A percentile compares a stretch with the other conserved stretches of the same genome.
Conservation (phyloP, 371 early-diverging fungal species). For the Mucor lusitanicus region DNA sequence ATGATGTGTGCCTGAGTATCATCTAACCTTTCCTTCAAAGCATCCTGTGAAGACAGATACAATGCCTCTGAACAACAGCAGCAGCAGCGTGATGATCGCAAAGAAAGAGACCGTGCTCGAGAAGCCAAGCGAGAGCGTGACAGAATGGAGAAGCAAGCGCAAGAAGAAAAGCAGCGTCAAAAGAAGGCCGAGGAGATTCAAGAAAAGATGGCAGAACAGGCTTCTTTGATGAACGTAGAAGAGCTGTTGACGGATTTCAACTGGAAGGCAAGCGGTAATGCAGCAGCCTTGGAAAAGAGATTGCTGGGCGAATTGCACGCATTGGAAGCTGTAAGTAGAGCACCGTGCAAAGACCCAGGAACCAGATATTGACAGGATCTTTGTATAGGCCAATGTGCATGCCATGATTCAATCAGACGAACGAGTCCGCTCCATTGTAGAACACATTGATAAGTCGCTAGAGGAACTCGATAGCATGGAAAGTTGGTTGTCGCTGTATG, state of each 20-base stretch:
- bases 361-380: neutral
- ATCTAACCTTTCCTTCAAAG: neutral
- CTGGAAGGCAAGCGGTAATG: constrained; percentile 79
- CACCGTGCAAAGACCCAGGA: neutral
- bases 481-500: constrained; percentile 83
- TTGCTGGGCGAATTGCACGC: constrained; percentile 69
- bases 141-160: constrained; percentile 23
- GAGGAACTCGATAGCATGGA: constrained; percentile 82
- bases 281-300: constrained; percentile 68
- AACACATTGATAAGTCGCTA: constrained; percentile 80
- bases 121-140: constrained; percentile 42
- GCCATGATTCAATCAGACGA: constrained; percentile 91
- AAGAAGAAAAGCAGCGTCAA: constrained; percentile 27
- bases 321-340: constrained; percentile 66
- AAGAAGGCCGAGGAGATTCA: constrained; percentile 44
- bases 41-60: constrained; percentile 12
- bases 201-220: constrained; percentile 51
- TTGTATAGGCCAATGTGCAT: constrained; percentile 83
- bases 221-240: constrained; percentile 62
- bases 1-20: neutral
- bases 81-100: constrained; percentile 27
- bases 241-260: constrained; percentile 69
- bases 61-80: neutral
- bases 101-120: constrained; percentile 35
- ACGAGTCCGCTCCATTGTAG: constrained; percentile 78